Conservation (phyloP, 1,284 basidiomycete genomes). For the Trichosporon inkin region DNA sequence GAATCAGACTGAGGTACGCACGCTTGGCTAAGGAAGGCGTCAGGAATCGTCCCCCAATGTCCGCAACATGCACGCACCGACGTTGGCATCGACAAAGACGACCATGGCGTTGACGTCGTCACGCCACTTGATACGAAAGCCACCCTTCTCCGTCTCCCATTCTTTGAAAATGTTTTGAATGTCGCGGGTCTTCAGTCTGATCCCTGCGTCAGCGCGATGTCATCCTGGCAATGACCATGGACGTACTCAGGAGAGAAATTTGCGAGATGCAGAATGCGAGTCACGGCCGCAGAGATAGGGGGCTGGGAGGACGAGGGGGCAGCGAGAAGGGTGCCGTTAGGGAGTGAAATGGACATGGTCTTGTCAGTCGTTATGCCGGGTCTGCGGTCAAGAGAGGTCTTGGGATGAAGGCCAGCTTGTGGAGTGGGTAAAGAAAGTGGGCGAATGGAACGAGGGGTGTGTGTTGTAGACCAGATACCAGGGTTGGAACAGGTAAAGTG, state of each 20-base stretch:
- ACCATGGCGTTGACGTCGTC: constrained; percentile 94
- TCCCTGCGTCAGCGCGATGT: constrained; percentile 1
- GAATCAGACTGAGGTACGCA: constrained; percentile 83
- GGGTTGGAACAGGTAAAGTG: constrained; percentile 9
- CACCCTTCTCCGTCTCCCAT: constrained; percentile 79
- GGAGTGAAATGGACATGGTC: constrained; percentile 49
- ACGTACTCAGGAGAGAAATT: constrained; percentile 77
- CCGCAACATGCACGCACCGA: constrained; percentile 46
- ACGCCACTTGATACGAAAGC: constrained; percentile 98
- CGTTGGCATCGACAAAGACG: constrained; percentile 68
- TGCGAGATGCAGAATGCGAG: constrained; percentile 84
- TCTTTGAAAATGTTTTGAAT: constrained; percentile 86
- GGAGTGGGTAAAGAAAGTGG: constrained; percentile 7
- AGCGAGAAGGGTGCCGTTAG: constrained; percentile 44
- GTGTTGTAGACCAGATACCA: constrained; percentile 4
- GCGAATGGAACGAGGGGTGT: not conserved
- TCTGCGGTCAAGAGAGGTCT: not conserved
- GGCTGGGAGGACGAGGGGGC: constrained; percentile 36
- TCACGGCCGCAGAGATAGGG: constrained; percentile 81
- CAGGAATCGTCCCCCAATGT: not conserved
- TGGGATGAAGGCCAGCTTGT: not conserved
- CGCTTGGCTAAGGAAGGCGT: constrained; percentile 65
- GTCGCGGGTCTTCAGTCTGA: constrained; percentile 85
- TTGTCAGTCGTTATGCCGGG: not conserved
- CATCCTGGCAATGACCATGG: not conserved